Evolutionary conservation across 2,329 filamentous ascomycete genomes (phyloP), one percentile per base, ranked within the genome.

Genomic region (Metarhizium robertsii): DNA sequence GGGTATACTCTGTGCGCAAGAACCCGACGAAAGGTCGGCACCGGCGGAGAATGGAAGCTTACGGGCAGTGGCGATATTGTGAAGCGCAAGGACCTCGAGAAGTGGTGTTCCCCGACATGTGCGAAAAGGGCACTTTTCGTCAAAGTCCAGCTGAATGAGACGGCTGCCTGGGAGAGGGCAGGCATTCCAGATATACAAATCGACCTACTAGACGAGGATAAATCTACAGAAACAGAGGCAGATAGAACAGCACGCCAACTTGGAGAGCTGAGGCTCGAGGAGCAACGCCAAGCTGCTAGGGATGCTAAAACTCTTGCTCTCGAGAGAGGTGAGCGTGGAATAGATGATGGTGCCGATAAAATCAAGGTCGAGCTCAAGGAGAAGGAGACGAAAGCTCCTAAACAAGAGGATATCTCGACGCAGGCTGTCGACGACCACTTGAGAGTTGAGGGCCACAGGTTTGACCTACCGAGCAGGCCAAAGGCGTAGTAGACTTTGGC

Each of bases 61-160:
- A 73, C 87, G 25, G 71, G 73, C 56, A 72, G 66, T 59, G 75
- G 68, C 69, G 51, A 58, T 16, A 86, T 96, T 50, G 84, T 95
- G 30, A 79, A 83, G 57, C 82, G 79, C 53, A 82, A 84, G 61
- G 84, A 90, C 65, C 71, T 92, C 16, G 89, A 94, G 72, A 87
- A 85, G 71, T 99, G 91, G 90, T 99, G 94, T 70, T 89, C 86
- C 0, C 78, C 86, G 54, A 78, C 78, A 43, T 99, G 94, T 72
- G 88, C 88, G 2, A 81, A 83, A 60, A 80, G 89, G 51, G 91
- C 89, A 2, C 76, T 95, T 61, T 96, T 91, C 69, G 79, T 97
- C 62, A 89, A 91, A 65, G 88, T 95, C 29, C 94, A 99, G 75
- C 80, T 97, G 43, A 86, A 81, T 61, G 88, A 94, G 66, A 86